Evolutionary conservation across 2,329 filamentous ascomycete species (phyloP).

Genomic region (Cladosporium sp.): DNA sequence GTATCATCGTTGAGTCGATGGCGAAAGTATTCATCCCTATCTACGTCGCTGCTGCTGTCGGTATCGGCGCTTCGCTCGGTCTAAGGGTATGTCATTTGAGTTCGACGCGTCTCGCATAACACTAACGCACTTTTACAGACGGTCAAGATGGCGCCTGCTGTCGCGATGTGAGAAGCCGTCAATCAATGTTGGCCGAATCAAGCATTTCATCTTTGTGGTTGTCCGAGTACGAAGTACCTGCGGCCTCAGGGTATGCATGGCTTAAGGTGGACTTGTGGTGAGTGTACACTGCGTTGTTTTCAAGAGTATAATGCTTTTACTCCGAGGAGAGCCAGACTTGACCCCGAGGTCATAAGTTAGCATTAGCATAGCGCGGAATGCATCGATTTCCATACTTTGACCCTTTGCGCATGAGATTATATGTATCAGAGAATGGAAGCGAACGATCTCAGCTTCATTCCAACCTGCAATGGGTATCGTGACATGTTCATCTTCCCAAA

Average conservation of each 20-base stretch:
- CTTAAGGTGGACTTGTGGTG: not conserved
- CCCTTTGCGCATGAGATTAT: not conserved
- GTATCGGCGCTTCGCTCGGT: constrained; percentile 6
- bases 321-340: not conserved
- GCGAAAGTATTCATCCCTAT: constrained; percentile 5
- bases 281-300: not conserved
- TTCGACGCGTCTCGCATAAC: not conserved
- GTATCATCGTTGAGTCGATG: constrained; percentile 2
- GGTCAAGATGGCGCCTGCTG: not conserved
- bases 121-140: not conserved
- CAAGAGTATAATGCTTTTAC: not conserved
- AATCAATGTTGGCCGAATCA: not conserved
- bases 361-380: not conserved
- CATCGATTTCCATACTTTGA: not conserved
- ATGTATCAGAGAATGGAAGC: not conserved
- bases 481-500: not conserved
- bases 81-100: constrained; percentile 10
- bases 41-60: constrained; percentile 12
- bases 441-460: not conserved
- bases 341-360: not conserved
- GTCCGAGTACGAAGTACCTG: not conserved
- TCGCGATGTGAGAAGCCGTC: not conserved
- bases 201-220: not conserved
- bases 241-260: not conserved
- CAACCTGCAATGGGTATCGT: not conserved